phyloP scores from a whole-genome alignment of 768 basidiomycete species.

The Boletus huronensis region DNA sequence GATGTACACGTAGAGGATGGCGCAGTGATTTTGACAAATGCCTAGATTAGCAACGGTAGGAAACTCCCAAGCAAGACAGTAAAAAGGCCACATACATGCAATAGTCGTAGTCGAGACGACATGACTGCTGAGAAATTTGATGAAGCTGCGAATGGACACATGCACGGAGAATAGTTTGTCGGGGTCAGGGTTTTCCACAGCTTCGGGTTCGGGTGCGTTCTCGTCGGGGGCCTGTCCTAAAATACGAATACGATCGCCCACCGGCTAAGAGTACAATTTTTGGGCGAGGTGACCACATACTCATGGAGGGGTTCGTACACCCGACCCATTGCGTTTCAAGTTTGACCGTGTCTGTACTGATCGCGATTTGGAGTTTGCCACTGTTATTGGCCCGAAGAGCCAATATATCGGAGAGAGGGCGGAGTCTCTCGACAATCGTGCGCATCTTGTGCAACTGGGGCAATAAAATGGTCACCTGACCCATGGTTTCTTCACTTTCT shows the following conservation, averaged over 20 bases:
- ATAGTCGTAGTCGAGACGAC: slow-evolving; percentile 81
- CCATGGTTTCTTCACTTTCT: slow-evolving; percentile 2
- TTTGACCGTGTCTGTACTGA: slow-evolving; percentile 68
- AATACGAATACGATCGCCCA: slow-evolving; percentile 5
- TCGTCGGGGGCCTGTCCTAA: slow-evolving; percentile 28
- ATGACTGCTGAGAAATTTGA: slow-evolving; percentile 79
- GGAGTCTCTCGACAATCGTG: slow-evolving; percentile 73
- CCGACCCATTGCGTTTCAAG: slow-evolving; percentile 78
- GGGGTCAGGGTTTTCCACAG: slow-evolving; percentile 46
- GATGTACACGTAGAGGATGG: slow-evolving; percentile 87
- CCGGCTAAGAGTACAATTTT: background rate
- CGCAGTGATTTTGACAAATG: slow-evolving; percentile 77
- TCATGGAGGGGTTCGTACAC: slow-evolving; percentile 62
- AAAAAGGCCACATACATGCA: slow-evolving; percentile 56
- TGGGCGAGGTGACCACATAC: slow-evolving; percentile 24
- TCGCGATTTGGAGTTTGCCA: slow-evolving; percentile 50
- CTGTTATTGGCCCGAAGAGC: slow-evolving; percentile 64
- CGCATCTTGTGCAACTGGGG: slow-evolving; percentile 74
- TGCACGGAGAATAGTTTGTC: slow-evolving; percentile 60
- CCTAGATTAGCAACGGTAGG: slow-evolving; percentile 39
- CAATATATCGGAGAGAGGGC: slow-evolving; percentile 65
- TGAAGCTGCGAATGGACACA: slow-evolving; percentile 69
- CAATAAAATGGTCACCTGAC: slow-evolving; percentile 71
- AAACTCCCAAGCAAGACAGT: background rate
- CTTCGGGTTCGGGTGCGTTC: slow-evolving; percentile 33